Percentiles rank a stretch among this genome's conserved stretches.
phyloP scores from a whole-genome alignment of 805 yeast species.

The Zygoascus flipseniorum region DNA sequence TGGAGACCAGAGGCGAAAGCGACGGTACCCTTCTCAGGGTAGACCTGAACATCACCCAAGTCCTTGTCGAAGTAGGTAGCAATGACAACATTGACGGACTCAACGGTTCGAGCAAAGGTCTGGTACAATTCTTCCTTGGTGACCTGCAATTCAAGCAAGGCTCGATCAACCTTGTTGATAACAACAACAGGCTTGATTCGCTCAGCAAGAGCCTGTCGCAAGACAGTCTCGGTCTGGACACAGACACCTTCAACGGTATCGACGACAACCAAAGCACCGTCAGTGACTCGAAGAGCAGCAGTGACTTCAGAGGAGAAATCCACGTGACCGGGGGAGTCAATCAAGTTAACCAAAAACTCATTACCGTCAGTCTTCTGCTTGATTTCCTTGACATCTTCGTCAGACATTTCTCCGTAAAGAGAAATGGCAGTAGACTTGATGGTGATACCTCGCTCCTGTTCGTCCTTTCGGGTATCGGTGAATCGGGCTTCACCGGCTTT shows the following conservation, averaged over 20 bases:
- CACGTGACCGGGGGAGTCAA: conserved; percentile 99
- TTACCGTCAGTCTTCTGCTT: conserved; percentile 86
- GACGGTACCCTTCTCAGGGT: conserved; percentile 98
- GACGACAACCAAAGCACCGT: conserved; percentile 99
- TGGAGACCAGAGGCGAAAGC: conserved; percentile 99
- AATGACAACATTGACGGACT: conserved; percentile 97
- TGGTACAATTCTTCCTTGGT: conserved; percentile 98
- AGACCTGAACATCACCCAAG: conserved; percentile 95
- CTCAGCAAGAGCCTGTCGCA: conserved; percentile 98
- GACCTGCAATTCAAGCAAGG: conserved; percentile 96
- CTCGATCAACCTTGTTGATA: conserved; percentile 99
- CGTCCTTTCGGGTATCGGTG: conserved; percentile 99
- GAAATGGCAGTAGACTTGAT: conserved; percentile 99
- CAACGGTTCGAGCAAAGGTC: conserved; percentile 97
- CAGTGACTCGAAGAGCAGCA: conserved; percentile 99
- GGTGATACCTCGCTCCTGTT: conserved; percentile 99
- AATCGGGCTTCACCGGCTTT: conserved; percentile 99
- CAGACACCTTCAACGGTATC: conserved; percentile 99
- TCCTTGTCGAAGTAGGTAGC: conserved; percentile 86
- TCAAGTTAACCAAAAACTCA: conserved; percentile 94
- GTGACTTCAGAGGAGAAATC: conserved; percentile 99
- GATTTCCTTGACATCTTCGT: conserved; percentile 80
- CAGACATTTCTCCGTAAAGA: conserved; percentile 78
- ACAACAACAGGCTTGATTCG: conserved; percentile 98
- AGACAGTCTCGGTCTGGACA: conserved; percentile 99